phyloP scores from a whole-genome alignment of 768 basidiomycete genomes.

The Tremella mesenterica region DNA sequence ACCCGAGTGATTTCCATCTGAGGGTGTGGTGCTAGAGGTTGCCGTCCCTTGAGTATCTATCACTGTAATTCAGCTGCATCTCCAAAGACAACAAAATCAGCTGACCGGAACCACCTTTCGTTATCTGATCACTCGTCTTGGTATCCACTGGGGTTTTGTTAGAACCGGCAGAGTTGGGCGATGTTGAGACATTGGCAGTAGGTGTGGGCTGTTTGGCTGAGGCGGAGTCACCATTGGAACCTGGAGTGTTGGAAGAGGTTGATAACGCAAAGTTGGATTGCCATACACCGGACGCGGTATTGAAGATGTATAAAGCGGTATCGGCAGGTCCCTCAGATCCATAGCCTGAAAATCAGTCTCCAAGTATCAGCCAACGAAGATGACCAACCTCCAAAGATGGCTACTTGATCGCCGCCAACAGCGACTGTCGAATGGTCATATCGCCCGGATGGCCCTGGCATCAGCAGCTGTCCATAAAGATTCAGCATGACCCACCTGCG shows the following conservation, averaged over 20 bases:
- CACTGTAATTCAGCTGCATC: background rate
- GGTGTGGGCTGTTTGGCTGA: background rate
- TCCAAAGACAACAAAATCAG: background rate
- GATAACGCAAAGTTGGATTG: conserved; percentile 4
- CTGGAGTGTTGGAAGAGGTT: background rate
- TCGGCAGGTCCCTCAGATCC: conserved; percentile 52
- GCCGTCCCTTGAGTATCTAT: background rate
- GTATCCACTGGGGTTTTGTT: too few species aligned
- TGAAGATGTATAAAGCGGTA: conserved; percentile 47
- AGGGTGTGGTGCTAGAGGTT: background rate
- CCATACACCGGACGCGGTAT: conserved; percentile 34
- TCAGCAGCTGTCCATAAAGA: conserved; percentile 34
- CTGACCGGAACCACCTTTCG: too few species aligned
- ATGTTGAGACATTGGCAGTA: background rate
- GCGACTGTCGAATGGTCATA: conserved; percentile 67
- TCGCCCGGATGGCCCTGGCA: conserved; percentile 54
- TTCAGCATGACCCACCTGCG: conserved; percentile 44
- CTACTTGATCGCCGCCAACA: conserved; percentile 52
- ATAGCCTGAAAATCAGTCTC: conserved; percentile 48
- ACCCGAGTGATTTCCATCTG: background rate
- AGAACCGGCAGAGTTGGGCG: too few species aligned
- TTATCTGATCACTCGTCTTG: too few species aligned
- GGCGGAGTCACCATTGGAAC: background rate
- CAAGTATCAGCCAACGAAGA: conserved; percentile 27
- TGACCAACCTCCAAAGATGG: conserved; percentile 55